Conservation (phyloP, 1,139 yeast genomes). For the Blastobotrys capitulatus region DNA sequence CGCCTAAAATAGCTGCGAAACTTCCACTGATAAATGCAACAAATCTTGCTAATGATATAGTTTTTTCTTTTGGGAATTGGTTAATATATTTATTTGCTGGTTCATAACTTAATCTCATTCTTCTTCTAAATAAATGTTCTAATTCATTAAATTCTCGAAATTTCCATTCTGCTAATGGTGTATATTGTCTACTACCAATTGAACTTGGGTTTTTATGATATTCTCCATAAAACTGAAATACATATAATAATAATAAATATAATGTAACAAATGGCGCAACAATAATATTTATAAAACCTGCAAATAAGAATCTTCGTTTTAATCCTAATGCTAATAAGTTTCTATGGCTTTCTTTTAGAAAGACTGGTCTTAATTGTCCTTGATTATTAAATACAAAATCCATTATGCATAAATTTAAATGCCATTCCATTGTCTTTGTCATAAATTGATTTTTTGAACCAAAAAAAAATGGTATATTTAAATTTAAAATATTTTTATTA, state of each 20-base stretch:
- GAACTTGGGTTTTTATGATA: constrained; percentile 84
- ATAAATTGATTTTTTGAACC: constrained; percentile 39
- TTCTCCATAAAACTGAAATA: constrained; percentile 88
- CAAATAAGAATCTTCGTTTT: constrained; percentile 72
- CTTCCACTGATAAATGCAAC: constrained; percentile 82
- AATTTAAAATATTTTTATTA: constrained; percentile 68
- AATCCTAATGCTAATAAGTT: constrained; percentile 64
- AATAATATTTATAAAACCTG: constrained; percentile 76
- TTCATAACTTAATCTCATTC: constrained; percentile 70
- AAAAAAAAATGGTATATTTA: constrained; percentile 47
- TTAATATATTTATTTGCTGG: constrained; percentile 80
- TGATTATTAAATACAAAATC: constrained; percentile 79
- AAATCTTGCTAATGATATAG: constrained; percentile 56
- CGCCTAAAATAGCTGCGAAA: constrained; percentile 78
- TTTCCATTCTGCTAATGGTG: constrained; percentile 94
- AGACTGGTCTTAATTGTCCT: constrained; percentile 74
- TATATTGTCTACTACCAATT: constrained; percentile 79
- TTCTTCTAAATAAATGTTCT: constrained; percentile 75
- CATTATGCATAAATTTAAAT: constrained; percentile 76
- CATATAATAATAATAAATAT: constrained; percentile 75
- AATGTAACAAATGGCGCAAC: constrained; percentile 82
- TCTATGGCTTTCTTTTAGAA: constrained; percentile 69
- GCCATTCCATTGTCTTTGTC: constrained; percentile 92
- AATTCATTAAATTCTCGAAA: constrained; percentile 90
- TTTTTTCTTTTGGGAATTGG: constrained; percentile 86